Conservation (phyloP, 2,329 filamentous ascomycete species). For the Aureobasidium zeae region DNA sequence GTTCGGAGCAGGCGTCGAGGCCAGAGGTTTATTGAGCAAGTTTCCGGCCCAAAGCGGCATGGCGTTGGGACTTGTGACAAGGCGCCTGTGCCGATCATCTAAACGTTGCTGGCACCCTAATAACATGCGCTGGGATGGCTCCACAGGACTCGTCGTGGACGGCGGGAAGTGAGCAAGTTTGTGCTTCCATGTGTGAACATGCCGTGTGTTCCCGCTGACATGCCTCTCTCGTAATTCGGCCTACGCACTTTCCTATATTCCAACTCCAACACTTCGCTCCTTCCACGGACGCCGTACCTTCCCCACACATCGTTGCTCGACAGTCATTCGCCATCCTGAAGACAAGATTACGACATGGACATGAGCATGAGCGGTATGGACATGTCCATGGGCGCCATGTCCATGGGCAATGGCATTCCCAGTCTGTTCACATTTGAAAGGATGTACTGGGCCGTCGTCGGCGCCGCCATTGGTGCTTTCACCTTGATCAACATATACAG, state of each 20-base stretch:
- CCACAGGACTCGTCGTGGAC: too few relatives aligned
- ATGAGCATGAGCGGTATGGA: slow-evolving; percentile 29
- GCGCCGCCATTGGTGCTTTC: slow-evolving; percentile 36
- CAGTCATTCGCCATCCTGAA: not conserved
- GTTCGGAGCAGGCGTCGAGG: not conserved
- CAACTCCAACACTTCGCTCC: not conserved
- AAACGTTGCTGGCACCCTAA: not conserved
- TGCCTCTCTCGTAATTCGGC: not conserved
- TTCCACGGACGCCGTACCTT: not conserved
- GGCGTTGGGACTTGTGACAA: slow-evolving; percentile 4
- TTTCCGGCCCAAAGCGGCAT: not conserved
- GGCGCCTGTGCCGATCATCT: not conserved
- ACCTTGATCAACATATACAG: slow-evolving; percentile 40
- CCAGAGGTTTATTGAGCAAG: slow-evolving; percentile 4
- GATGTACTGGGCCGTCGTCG: slow-evolving; percentile 46
- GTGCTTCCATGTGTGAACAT: slow-evolving; percentile 1
- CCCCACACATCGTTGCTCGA: not conserved
- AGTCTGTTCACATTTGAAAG: slow-evolving; percentile 40
- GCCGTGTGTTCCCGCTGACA: not conserved
- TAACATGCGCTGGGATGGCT: not conserved
- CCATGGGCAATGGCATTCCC: slow-evolving; percentile 36
- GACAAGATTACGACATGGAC: slow-evolving; percentile 2
- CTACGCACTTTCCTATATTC: not conserved
- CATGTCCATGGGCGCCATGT: slow-evolving; percentile 34
- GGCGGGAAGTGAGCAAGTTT: slow-evolving; percentile 10